A percentile compares a stretch with the other conserved stretches of the same genome.
phyloP scores from a whole-genome alignment of 257 asterid genomes.

The Paraleonurus japonicus region DNA sequence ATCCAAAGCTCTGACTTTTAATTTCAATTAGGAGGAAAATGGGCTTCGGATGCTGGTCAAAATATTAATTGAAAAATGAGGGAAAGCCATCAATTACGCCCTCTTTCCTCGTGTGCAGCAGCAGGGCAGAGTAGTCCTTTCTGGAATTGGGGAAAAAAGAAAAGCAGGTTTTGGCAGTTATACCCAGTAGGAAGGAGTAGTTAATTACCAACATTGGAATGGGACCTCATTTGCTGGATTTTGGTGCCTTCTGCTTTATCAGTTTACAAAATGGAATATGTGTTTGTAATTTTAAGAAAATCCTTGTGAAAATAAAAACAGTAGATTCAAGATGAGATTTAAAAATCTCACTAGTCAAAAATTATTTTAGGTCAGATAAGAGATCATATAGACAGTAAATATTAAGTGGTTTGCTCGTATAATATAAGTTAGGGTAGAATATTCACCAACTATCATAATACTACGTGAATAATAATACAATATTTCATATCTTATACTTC shows the following conservation, averaged over 20 bases:
- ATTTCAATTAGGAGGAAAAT: slow-evolving; percentile 3
- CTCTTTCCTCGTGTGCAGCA: slow-evolving; percentile 33
- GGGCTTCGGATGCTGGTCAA: slow-evolving; percentile 46
- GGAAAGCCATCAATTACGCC: slow-evolving; percentile 56
- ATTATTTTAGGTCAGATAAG: no score
- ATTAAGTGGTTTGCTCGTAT: no score
- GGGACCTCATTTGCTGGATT: not conserved
- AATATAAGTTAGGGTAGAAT: no score
- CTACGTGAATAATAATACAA: no score
- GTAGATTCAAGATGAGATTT: no score
- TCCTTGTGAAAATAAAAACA: not conserved
- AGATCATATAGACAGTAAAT: no score
- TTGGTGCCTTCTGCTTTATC: not conserved
- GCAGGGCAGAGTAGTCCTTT: not conserved
- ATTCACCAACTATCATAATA: no score
- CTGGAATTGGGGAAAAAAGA: not conserved
- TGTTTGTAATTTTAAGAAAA: not conserved
- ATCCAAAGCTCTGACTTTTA: slow-evolving; percentile 57
- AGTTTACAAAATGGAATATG: not conserved
- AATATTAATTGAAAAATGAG: slow-evolving; percentile 20
- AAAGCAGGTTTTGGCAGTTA: slow-evolving; percentile 37
- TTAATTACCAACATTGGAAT: slow-evolving; percentile 9
- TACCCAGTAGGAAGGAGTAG: no score
- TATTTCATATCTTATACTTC: no score
- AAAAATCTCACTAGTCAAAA: no score